Evolutionary conservation across 2,329 filamentous ascomycete species (phyloP), one percentile per base, ranked within the genome.

Genomic region (Ciborinia camelliae): DNA sequence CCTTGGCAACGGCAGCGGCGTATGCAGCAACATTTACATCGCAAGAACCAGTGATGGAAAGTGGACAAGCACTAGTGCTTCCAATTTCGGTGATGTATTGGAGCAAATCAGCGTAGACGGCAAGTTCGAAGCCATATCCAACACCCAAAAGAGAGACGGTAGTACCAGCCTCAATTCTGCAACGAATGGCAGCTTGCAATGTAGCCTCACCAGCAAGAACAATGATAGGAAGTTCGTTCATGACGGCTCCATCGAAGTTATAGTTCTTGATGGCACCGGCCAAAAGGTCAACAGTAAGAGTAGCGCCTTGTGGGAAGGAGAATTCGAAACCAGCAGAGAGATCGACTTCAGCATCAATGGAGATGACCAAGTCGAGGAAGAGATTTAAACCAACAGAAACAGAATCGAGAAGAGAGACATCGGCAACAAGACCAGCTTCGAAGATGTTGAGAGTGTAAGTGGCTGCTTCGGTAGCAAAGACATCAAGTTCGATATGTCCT

Each of bases 231-330:
- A 72, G 65, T 15, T 68, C 65, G 23, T 67, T 66, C 23, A 68
- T 61, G 7, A 62, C 37, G 10, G 65, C 67, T 51, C 67, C 66
- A 23, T 48, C 43, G 43, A 72, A 72, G 23, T 62, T 64, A 32
- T 68, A 53, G 45, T 68, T 64, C 15, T 67, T 41, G 39, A 72
- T 72, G 30, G 66, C 41, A 52, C 70, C 71, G 51, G 50, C 45
- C 50, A 71, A 55, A 47, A 70, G 68, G 55, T 71, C 71, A 55
- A 72, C 67, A 47, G 66, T 65, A n/a, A 72, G 64, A 51, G 65
- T 70, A 9, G 69, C 62, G 14, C 69, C 68, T 26, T 71, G 64
- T 12, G 70, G 68, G 52, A 72, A 70, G 1, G 67, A 58, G 60
- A 72, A 69, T 41, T 69, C 68, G 62, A 72, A 72, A 47, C 70